phyloP scores from a whole-genome alignment of 148 eudicot species.

The Vaccinium darrowii region DNA sequence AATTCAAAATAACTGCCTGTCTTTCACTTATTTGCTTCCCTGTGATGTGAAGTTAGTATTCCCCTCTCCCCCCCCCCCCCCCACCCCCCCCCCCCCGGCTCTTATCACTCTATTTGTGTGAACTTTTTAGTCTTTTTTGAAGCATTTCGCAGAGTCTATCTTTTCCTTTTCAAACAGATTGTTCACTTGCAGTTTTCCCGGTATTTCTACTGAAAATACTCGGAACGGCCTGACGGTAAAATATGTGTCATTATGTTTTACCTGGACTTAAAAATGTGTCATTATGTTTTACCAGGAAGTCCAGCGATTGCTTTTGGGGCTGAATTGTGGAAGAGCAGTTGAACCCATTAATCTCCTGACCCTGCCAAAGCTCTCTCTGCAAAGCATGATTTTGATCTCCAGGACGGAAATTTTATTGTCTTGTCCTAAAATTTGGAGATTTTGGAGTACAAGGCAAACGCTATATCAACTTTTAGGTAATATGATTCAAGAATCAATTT shows the following conservation, averaged over 20 bases:
- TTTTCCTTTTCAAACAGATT: background rate
- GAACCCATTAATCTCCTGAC: constrained; percentile 46
- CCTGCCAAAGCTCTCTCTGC: constrained; percentile 55
- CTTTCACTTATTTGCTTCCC: background rate
- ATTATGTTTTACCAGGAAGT: constrained; percentile 60
- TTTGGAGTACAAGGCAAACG: background rate
- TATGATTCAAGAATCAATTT: background rate
- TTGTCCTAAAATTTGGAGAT: background rate
- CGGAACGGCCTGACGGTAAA: background rate
- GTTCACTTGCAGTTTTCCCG: background rate
- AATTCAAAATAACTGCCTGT: no score
- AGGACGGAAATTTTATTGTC: constrained; percentile 39
- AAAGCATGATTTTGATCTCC: constrained; percentile 78
- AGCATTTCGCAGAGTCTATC: background rate
- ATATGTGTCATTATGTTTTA: no score
- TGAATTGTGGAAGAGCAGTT: constrained; percentile 80
- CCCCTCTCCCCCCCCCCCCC: no score
- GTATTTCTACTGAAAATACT: background rate
- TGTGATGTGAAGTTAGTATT: background rate
- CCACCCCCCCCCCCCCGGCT: no score
- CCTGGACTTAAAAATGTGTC: no score
- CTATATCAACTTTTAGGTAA: background rate
- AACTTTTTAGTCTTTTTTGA: background rate
- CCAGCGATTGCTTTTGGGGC: constrained; percentile 73
- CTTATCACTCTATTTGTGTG: background rate